phyloP scores from a whole-genome alignment of 1,284 basidiomycete species.

The Puccinia coronata region DNA sequence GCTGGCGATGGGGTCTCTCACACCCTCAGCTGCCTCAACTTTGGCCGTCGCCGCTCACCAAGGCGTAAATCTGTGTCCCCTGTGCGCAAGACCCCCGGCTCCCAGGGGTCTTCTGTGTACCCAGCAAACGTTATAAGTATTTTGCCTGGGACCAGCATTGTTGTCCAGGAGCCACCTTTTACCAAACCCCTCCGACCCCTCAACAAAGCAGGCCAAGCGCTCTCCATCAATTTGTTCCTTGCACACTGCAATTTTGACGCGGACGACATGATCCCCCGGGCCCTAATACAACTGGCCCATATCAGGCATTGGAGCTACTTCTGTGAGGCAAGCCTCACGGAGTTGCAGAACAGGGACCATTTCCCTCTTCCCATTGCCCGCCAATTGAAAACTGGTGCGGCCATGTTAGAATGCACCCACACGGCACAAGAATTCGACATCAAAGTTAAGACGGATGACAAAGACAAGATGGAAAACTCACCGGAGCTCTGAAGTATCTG shows the following conservation, averaged over 20 bases:
- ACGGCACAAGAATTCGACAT: no score
- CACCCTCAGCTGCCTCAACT: background rate
- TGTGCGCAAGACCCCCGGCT: no score
- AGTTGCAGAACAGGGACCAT: background rate
- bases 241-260: background rate
- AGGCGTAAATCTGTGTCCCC: no score
- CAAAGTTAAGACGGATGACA: no score
- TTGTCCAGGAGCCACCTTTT: no score
- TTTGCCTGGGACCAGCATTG: no score
- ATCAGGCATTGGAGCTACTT: background rate
- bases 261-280: background rate
- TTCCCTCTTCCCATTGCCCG: background rate
- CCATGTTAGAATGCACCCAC: background rate
- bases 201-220: background rate
- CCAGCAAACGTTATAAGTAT: no score
- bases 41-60: background rate
- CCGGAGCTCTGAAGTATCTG: no score
- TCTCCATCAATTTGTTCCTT: background rate
- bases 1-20: background rate
- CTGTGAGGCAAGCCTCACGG: background rate
- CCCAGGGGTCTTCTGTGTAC: no score
- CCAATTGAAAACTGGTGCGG: background rate
- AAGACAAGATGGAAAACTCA: no score
- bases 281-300: background rate
- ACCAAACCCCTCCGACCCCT: no score